phyloP scores from a whole-genome alignment of 2,329 filamentous ascomycete genomes.

The Monosporascus sp. region DNA sequence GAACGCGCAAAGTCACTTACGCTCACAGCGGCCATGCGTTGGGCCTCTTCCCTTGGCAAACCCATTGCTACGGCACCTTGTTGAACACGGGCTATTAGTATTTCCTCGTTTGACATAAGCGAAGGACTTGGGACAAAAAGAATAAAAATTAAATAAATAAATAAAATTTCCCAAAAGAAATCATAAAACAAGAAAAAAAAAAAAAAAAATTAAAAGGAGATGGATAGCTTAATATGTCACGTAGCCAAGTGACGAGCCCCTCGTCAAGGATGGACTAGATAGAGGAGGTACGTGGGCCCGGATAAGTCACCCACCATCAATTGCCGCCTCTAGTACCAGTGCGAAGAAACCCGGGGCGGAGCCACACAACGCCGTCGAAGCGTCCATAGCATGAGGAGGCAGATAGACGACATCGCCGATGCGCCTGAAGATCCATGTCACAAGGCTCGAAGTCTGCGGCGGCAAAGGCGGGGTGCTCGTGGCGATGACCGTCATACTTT shows the following conservation, averaged over 20 bases:
- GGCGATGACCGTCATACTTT: constrained; percentile 78
- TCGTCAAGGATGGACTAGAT: neutral
- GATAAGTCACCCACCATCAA: constrained; percentile 43
- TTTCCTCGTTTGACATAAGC: neutral
- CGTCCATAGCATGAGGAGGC: constrained; percentile 64
- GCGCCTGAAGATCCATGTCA: constrained; percentile 71
- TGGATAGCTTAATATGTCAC: too few relatives aligned
- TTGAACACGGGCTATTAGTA: neutral
- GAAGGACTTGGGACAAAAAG: neutral
- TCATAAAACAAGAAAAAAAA: neutral
- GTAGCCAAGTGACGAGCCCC: too few relatives aligned
- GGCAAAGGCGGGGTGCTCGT: constrained; percentile 54
- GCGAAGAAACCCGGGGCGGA: constrained; percentile 73
- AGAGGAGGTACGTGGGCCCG: neutral
- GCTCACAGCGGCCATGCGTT: constrained; percentile 72
- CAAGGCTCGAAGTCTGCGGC: constrained; percentile 46
- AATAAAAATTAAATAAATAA: neutral
- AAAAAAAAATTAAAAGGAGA: too few relatives aligned
- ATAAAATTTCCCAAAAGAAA: too few relatives aligned
- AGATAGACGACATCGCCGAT: constrained; percentile 68
- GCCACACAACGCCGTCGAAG: constrained; percentile 66
- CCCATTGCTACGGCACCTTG: constrained; percentile 68
- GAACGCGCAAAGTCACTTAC: neutral
- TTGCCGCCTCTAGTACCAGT: constrained; percentile 67
- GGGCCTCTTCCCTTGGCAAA: constrained; percentile 64